Percentiles rank a stretch among this genome's conserved stretches.
phyloP scores from a whole-genome alignment of 2,329 filamentous ascomycete species.

The Stemphylium vesicarium region DNA sequence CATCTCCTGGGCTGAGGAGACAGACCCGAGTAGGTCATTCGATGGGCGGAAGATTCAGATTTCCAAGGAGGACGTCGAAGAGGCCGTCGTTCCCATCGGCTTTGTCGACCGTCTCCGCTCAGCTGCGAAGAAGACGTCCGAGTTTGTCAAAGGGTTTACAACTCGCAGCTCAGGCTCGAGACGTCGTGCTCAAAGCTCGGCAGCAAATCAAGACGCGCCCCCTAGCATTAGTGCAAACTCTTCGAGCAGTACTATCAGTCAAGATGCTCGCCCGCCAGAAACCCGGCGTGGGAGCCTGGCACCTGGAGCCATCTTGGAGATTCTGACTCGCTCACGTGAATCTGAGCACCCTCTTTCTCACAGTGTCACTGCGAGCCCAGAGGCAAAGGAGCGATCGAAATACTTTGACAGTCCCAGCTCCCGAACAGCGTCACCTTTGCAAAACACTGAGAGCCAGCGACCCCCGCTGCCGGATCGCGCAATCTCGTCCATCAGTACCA shows the following conservation, averaged over 20 bases:
- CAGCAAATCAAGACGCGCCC: constrained; percentile 61
- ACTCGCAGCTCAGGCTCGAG: constrained; percentile 53
- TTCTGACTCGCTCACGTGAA: constrained; percentile 58
- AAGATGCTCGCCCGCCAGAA: constrained; percentile 59
- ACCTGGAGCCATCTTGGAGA: constrained; percentile 64
- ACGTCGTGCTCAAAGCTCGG: constrained; percentile 61
- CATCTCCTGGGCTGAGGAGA: constrained; percentile 87
- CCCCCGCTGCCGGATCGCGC: constrained; percentile 48
- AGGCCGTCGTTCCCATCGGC: constrained; percentile 87
- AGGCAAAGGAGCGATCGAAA: constrained; percentile 49
- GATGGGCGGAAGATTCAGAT: constrained; percentile 89
- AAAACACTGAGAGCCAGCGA: constrained; percentile 33
- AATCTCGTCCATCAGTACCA: constrained; percentile 54
- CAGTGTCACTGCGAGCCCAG: constrained; percentile 74
- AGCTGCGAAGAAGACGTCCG: constrained; percentile 60
- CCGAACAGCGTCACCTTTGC: constrained; percentile 51
- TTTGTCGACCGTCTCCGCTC: constrained; percentile 85
- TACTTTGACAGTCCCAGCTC: constrained; percentile 48
- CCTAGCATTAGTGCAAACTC: constrained; percentile 60
- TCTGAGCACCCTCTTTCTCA: constrained; percentile 76
- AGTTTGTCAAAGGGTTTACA: constrained; percentile 36
- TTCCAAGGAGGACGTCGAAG: constrained; percentile 88
- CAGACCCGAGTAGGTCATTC: constrained; percentile 79
- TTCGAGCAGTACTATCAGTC: constrained; percentile 62
- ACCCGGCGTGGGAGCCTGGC: constrained; percentile 63